Conservation (phyloP, 2,329 filamentous ascomycete genomes). For the Teratosphaeria epicoccoides region DNA sequence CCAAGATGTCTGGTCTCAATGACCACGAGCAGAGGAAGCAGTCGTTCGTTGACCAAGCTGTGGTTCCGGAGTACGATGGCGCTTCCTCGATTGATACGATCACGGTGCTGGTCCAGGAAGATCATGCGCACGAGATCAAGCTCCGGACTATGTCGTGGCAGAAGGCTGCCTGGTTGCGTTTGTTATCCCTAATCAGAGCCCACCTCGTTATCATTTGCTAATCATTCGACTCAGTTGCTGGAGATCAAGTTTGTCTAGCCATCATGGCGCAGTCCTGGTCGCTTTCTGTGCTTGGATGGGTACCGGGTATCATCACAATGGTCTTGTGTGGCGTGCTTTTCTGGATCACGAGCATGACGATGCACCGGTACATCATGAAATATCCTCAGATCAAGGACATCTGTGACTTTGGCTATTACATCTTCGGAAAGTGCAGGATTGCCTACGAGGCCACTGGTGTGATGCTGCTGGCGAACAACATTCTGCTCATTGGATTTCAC, state of each 20-base stretch:
- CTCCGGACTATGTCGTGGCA: slow-evolving; percentile 46
- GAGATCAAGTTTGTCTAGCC: slow-evolving; percentile 42
- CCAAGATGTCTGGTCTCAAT: background rate
- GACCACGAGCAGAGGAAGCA: background rate
- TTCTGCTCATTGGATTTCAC: slow-evolving; percentile 42
- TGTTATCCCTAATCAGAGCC: too few relatives aligned
- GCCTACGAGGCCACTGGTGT: slow-evolving; percentile 38
- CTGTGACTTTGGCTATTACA: slow-evolving; percentile 41
- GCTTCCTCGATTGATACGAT: slow-evolving; percentile 14
- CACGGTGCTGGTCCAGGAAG: slow-evolving; percentile 21
- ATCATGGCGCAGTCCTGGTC: slow-evolving; percentile 45
- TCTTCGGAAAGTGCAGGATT: slow-evolving; percentile 33
- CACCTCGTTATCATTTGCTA: too few relatives aligned
- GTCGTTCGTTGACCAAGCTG: background rate
- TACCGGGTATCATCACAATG: slow-evolving; percentile 39
- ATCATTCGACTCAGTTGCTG: too few relatives aligned
- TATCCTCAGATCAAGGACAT: slow-evolving; percentile 41
- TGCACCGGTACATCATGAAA: slow-evolving; percentile 45
- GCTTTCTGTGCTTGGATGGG: slow-evolving; percentile 37
- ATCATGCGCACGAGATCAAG: slow-evolving; percentile 41
- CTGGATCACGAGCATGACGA: slow-evolving; percentile 42
- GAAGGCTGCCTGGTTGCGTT: slow-evolving; percentile 40
- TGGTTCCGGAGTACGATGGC: slow-evolving; percentile 6
- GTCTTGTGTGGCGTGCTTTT: slow-evolving; percentile 35
- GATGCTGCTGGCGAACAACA: slow-evolving; percentile 43